Conservation (phyloP, 164 flowering plant species). For the Stephania cephalantha region DNA sequence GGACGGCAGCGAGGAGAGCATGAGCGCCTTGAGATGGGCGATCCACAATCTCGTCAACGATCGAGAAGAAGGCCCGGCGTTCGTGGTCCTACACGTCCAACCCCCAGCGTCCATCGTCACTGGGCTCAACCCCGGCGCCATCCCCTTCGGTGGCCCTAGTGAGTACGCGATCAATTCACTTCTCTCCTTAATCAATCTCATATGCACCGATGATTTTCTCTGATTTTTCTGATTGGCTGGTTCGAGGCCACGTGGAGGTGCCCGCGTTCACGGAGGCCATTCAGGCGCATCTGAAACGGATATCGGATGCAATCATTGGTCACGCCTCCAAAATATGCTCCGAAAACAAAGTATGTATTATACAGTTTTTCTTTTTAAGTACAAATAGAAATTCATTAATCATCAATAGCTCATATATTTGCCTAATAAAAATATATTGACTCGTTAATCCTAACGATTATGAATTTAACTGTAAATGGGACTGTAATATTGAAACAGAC, state of each 20-base stretch:
- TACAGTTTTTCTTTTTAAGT: not conserved
- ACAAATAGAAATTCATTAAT: no score
- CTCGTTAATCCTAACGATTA: no score
- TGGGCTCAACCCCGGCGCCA: constrained; percentile 65
- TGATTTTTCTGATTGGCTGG: not conserved
- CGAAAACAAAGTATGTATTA: constrained; percentile 34
- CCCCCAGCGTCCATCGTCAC: constrained; percentile 61
- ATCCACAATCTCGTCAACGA: constrained; percentile 47
- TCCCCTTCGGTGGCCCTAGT: constrained; percentile 90
- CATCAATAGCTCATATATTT: no score
- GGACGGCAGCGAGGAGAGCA: constrained; percentile 85
- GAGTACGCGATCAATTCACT: constrained; percentile 3
- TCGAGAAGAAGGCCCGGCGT: constrained; percentile 1
- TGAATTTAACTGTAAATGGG: no score
- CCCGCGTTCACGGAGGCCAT: constrained; percentile 85
- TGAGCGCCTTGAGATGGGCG: constrained; percentile 70
- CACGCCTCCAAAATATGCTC: constrained; percentile 59
- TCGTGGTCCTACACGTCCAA: constrained; percentile 50
- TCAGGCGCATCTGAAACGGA: constrained; percentile 67
- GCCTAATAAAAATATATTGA: no score
- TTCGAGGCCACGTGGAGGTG: constrained; percentile 51
- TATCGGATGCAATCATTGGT: constrained; percentile 52
- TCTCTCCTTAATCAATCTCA: not conserved
- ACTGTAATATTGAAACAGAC: no score
- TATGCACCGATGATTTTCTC: not conserved